Conservation (phyloP, 1,284 basidiomycete species). For the Entoloma clypeatum region DNA sequence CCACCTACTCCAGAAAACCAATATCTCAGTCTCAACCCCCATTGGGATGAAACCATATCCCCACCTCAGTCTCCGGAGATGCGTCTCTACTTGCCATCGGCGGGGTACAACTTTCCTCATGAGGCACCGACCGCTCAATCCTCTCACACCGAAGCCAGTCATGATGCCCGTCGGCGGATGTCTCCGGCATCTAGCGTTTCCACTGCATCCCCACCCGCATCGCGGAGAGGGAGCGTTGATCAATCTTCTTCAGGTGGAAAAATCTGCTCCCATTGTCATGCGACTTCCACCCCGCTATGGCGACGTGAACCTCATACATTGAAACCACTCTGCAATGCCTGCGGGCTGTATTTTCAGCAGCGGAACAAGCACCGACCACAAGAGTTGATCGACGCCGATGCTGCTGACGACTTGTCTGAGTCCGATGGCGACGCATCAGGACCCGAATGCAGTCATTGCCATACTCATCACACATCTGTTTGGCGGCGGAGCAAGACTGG, state of each 20-base stretch:
- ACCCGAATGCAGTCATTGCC: constrained; percentile 46
- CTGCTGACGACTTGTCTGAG: constrained; percentile 36
- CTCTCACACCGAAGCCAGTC: constrained; percentile 10
- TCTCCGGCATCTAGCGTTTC: constrained; percentile 20
- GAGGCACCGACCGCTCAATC: constrained; percentile 12
- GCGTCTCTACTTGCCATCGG: constrained; percentile 6
- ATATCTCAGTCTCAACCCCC: constrained; percentile 23
- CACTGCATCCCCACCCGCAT: constrained; percentile 18
- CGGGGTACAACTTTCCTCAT: constrained; percentile 10
- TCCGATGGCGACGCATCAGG: constrained; percentile 37
- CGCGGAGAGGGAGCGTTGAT: constrained; percentile 27
- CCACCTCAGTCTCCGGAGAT: constrained; percentile 20
- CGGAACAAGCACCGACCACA: constrained; percentile 44
- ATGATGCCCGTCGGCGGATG: constrained; percentile 11
- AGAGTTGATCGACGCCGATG: constrained; percentile 47
- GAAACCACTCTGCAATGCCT: constrained; percentile 45
- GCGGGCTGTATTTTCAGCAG: constrained; percentile 46
- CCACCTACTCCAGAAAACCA: constrained; percentile 22
- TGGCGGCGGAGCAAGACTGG: constrained; percentile 47
- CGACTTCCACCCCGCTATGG: constrained; percentile 47
- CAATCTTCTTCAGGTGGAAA: constrained; percentile 29
- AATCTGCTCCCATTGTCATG: constrained; percentile 45
- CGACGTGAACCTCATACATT: constrained; percentile 42
- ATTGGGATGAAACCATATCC: constrained; percentile 26
- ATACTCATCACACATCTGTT: constrained; percentile 44